Base-by-base conservation (phyloP, 2,329 filamentous ascomycete genomes). In the Cytospora chrysosperma region DNA sequence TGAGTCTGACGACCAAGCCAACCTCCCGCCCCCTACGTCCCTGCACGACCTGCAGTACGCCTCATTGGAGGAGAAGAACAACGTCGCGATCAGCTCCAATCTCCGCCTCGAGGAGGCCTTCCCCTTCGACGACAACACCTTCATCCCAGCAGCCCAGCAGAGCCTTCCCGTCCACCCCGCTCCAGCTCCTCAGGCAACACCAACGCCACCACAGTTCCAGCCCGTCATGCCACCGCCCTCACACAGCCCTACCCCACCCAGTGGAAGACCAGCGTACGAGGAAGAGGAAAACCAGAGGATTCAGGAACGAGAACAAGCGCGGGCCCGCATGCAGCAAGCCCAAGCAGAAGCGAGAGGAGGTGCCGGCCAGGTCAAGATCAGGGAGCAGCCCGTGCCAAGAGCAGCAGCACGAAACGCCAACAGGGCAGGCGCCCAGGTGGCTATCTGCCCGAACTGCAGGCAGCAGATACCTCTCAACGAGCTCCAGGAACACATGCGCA, bases 31-130 rank as follows among this genome's bases (percentile, higher is more conserved):
- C 1, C 95, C 95, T 1, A 95, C 92, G 4, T 93, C 90, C 6
- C 86, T 97, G 50, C 91, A 92, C 67, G 95, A 99, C 71, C 82
- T 99, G 21, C 93, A 98, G 75, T 96, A 93, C 66, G 92, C 93
- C 32, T 97, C 93, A 10, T 84, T 99, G 21, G 95, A 99, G 73
- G 93, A 98, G 76, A 95, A 96, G 77, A 96, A 94, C 62, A 91
- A 90, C 76, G 90, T 95, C 72, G 96, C 93, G 43, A 88, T 97
- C 67, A 88, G 87, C 70, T 86, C 91, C 63, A 89, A 89, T 72
- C 82, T 93, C 69, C 89, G 94, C 63, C 93, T 99, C 67, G 95
- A 99, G 76, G 95, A 99, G 80, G 93, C 94, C 7, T 91, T 97
- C 85, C 95, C 95, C 4, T 90, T 88, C 57, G 91, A 92, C 52